Evolutionary conservation across 2,329 filamentous ascomycete species (phyloP), one percentile per base, ranked within the genome.

Genomic region (Hymenoscyphus occultus): DNA sequence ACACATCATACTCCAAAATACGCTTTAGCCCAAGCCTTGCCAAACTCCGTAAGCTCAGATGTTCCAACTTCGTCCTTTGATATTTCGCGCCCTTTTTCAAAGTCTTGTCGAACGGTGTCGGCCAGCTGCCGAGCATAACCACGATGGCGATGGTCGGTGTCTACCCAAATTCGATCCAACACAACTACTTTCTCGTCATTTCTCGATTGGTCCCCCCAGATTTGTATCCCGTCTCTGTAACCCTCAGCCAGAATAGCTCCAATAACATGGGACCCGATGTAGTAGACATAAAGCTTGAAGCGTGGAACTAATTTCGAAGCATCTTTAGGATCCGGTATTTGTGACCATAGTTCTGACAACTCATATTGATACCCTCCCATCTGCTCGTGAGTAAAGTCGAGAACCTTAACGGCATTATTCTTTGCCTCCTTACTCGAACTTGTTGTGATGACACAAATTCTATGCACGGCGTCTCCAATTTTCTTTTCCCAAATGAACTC

Each of bases 151-250:
- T 84, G 82, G 1, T 80, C 78, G 5, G 79, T 81, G 7, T 83
- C 85, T 0, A 85, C 86, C 87, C 87, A 90, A 69, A 90, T 86
- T 39, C 87, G 81, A 31, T 86, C 87, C 32, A 63, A 54, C 6
- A 90, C 82, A 19, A 86, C 85, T 62, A 89, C 79, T n/a, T 83
- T 78, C 42, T 62, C 59, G 3, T 28, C 48, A 22, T 9, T 13
- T 10, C 61, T 54, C 32, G n/a, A 28, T 16, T 32, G 35, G 14
- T 19, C 19, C 10, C 48, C 48, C 42, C 51, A 31, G 12, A 56
- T 32, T 7, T 32, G 19, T 28, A 35, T 14, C 19, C 64, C 51
- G 10, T 31, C n/a, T 7, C 35, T 35, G 2, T 71, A 68, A 16
- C 60, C 32, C 58, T 70, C 68, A 2, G 58, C 64, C 42, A 72